Evolutionary conservation across 352 stramenopile species (phyloP).

Genomic region (Phytopythium mirpurense): DNA sequence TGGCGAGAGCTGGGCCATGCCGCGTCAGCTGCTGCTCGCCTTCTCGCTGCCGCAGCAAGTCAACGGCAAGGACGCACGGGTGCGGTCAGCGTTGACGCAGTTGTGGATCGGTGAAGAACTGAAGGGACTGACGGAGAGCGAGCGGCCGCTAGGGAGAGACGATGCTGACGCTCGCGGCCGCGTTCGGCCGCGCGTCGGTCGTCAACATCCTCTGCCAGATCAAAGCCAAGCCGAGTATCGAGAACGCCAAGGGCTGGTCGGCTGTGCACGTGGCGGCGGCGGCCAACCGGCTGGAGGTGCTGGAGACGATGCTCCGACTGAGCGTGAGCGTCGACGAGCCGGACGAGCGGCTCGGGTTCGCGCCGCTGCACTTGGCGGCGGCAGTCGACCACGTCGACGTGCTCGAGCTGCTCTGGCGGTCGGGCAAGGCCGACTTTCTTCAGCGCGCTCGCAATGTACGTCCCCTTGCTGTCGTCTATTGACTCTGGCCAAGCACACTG

Average conservation of each 20-base stretch:
- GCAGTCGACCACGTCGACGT: conserved; percentile 48
- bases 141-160: conserved; percentile 49
- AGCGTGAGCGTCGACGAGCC: conserved; percentile 37
- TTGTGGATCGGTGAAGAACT: too few relatives aligned
- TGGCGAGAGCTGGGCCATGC: conserved; percentile 24
- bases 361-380: conserved; percentile 50
- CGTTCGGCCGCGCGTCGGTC: conserved; percentile 38
- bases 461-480: too few relatives aligned
- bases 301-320: conserved; percentile 39
- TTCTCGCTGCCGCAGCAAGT: conserved; percentile 58
- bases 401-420: conserved; percentile 31
- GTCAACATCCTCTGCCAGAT: conserved; percentile 61
- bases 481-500: too few relatives aligned
- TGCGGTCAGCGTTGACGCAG: too few relatives aligned
- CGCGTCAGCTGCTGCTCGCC: conserved; percentile 52
- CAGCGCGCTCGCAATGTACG: conserved; percentile 43
- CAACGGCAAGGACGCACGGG: conserved; percentile 48
- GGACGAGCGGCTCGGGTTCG: conserved; percentile 48
- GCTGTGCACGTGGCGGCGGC: conserved; percentile 49
- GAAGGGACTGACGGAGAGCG: neutral
- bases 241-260: conserved; percentile 71
- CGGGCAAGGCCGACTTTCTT: conserved; percentile 38
- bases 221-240: conserved; percentile 47
- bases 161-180: conserved; percentile 60
- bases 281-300: conserved; percentile 41